Evolutionary conservation across 1,284 basidiomycete species (phyloP).

Genomic region (Ceraceosorus guamensis): DNA sequence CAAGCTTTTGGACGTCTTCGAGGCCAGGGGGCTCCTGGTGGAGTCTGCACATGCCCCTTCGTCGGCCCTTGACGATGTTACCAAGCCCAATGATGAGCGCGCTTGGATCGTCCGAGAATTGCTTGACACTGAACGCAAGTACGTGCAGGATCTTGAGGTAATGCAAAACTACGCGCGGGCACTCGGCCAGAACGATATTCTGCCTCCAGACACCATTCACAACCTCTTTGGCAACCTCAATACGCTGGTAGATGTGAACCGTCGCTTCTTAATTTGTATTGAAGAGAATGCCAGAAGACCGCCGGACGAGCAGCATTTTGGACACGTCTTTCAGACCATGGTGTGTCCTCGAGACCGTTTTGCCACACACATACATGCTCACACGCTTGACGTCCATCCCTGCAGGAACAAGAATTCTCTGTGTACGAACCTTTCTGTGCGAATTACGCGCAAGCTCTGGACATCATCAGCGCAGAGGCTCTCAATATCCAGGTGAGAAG

Average conservation of each 20-base stretch:
- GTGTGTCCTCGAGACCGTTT: background rate
- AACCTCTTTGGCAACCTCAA: conserved; percentile 91
- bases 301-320: conserved; percentile 59
- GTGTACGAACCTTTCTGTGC: conserved; percentile 93
- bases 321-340: conserved; percentile 59
- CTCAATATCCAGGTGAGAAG: conserved; percentile 9
- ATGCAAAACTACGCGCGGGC: conserved; percentile 56
- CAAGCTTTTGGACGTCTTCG: conserved; percentile 73
- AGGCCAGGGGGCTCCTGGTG: conserved; percentile 61
- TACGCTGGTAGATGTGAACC: conserved; percentile 91
- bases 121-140: conserved; percentile 90
- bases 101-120: conserved; percentile 77
- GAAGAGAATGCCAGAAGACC: conserved; percentile 55
- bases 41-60: conserved; percentile 49
- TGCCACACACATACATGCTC: background rate
- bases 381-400: background rate
- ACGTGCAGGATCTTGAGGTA: conserved; percentile 93
- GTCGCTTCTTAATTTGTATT: conserved; percentile 88
- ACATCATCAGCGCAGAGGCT: conserved; percentile 60
- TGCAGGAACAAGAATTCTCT: conserved; percentile 56
- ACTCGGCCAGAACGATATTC: conserved; percentile 69
- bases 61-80: conserved; percentile 26
- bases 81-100: conserved; percentile 55
- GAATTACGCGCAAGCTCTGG: conserved; percentile 65
- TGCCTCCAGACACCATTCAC: conserved; percentile 90